A percentile compares a stretch with the other conserved stretches of the same genome.
Conservation (phyloP, 2,329 filamentous ascomycete genomes). For the Sclerotinia glacialis region DNA sequence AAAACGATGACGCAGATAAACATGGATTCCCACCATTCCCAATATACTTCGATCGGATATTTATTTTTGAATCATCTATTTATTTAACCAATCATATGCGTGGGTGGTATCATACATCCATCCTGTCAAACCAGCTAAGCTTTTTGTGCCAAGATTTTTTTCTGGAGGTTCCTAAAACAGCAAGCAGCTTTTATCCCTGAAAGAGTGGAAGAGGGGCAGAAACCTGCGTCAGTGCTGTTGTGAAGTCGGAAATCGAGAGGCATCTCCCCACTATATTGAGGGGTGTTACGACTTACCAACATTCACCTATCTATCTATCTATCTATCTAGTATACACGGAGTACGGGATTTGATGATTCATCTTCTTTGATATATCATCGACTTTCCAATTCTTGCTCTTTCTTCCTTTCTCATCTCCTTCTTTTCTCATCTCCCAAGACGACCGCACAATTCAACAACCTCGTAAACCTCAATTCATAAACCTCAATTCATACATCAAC, state of each 20-base stretch:
- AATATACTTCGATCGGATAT: background rate
- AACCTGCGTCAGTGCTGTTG: background rate
- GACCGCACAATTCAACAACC: too few species aligned
- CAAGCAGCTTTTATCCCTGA: slow-evolving; percentile 2
- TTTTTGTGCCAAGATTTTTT: slow-evolving; percentile 15
- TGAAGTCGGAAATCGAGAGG: background rate
- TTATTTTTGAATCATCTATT: background rate
- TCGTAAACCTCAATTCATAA: background rate
- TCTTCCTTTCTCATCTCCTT: too few species aligned
- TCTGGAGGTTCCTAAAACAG: background rate
- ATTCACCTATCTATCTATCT: background rate
- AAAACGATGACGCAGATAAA: slow-evolving; percentile 6
- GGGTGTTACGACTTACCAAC: background rate
- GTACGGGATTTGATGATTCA: background rate
- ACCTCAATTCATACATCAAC: background rate
- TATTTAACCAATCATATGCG: background rate
- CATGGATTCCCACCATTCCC: background rate
- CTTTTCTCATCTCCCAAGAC: too few species aligned
- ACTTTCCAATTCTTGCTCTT: background rate
- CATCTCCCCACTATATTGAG: background rate
- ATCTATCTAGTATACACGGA: background rate
- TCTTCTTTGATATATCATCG: background rate
- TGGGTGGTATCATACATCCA: background rate
- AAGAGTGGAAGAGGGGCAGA: slow-evolving; percentile 8
- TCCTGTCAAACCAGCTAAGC: background rate